Conservation (phyloP, 2,329 filamentous ascomycete species). For the Clarireedia paspali region DNA sequence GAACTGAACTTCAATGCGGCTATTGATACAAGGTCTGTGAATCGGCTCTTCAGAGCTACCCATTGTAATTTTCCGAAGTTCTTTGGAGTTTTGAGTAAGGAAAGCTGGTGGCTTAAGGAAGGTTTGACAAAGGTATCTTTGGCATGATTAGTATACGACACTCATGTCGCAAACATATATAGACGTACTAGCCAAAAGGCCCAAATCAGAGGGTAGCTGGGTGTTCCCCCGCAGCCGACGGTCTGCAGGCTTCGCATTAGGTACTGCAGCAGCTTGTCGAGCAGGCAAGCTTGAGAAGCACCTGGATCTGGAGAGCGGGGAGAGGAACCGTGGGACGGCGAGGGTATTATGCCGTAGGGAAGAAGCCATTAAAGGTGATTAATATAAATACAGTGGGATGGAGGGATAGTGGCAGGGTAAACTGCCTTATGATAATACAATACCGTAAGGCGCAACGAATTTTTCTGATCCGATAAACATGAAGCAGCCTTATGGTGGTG, state of each 20-base stretch:
- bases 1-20: conserved; percentile 15
- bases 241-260: not conserved
- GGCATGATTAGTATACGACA: not conserved
- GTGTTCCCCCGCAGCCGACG: not conserved
- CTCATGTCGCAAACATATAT: not conserved
- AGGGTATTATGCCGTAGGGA: conserved; percentile 21
- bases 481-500: not conserved
- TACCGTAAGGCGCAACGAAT: not conserved
- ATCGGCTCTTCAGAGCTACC: conserved; percentile 16
- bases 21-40: conserved; percentile 20
- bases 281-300: conserved; percentile 18
- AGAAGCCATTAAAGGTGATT: conserved; percentile 17
- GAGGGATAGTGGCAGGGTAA: not conserved
- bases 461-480: not conserved
- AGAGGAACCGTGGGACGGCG: conserved; percentile 6
- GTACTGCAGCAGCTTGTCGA: conserved; percentile 3
- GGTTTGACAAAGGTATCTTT: conserved; percentile 32
- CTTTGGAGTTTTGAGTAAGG: conserved; percentile 22
- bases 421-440: not conserved
- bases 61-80: conserved; percentile 25
- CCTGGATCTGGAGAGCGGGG: conserved; percentile 12
- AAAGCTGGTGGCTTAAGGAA: conserved; percentile 25
- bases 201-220: conserved; percentile 16
- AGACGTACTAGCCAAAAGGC: conserved; percentile 21
- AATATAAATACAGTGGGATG: not conserved